Evolutionary conservation across 202 grass and related monocot genomes (phyloP).

Genomic region (Panicum hallii): DNA sequence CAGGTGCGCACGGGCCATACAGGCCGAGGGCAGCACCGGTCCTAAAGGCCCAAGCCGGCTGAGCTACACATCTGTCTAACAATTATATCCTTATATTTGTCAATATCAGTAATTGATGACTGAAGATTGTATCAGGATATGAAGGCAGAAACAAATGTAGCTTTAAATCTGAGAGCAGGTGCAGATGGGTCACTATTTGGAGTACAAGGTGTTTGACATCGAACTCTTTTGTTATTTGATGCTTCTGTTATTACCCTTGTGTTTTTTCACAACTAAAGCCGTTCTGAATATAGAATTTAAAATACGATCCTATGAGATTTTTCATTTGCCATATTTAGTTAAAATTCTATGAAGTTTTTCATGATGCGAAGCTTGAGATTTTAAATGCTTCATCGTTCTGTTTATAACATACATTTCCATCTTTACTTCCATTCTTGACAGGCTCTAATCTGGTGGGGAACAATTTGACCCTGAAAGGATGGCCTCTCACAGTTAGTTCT

Average conservation of each 20-base stretch:
- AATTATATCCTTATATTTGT: not conserved
- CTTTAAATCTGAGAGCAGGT: conserved; percentile 60
- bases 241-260: conserved; percentile 13
- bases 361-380: not conserved
- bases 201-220: conserved; percentile 51
- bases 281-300: conserved; percentile 6
- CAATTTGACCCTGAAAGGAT: conserved; percentile 88
- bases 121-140: conserved; percentile 55
- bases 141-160: conserved; percentile 51
- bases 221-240: conserved; percentile 34
- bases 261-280: not conserved
- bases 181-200: conserved; percentile 64
- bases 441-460: conserved; percentile 68
- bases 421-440: conserved; percentile 40
- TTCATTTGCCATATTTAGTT: not conserved
- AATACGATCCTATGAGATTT: conserved; percentile 1
- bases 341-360: not conserved
- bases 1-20: too few relatives aligned
- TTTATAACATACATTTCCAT: conserved; percentile 19
- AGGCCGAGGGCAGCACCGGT: too few relatives aligned
- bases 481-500: conserved; percentile 72
- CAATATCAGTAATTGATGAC: conserved; percentile 19
- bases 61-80: too few relatives aligned
- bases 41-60: too few relatives aligned
- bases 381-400: not conserved